Conservation (phyloP, 768 basidiomycete genomes). For the Tylopilus sp. region DNA sequence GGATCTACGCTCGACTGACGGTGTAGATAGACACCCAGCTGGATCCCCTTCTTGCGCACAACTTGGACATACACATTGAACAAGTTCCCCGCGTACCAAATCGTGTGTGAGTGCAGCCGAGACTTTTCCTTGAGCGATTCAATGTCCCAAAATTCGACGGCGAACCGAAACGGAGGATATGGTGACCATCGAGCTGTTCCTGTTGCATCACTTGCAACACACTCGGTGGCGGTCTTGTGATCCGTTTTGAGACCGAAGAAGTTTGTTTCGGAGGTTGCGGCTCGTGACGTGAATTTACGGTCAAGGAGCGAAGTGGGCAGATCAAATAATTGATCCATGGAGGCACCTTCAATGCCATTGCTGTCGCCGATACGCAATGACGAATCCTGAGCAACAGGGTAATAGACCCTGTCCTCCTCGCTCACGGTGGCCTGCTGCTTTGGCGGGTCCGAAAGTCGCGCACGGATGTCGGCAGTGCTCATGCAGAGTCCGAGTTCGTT, state of each 20-base stretch:
- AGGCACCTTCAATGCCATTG: conserved; percentile 45
- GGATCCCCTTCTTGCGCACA: conserved; percentile 74
- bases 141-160: conserved; percentile 89
- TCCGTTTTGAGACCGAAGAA: conserved; percentile 63
- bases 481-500: conserved; percentile 70
- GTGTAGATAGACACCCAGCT: conserved; percentile 87
- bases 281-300: conserved; percentile 26
- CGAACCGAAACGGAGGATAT: conserved; percentile 80
- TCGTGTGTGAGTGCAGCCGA: conserved; percentile 76
- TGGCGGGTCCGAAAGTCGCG: conserved; percentile 25
- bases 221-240: conserved; percentile 39
- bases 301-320: conserved; percentile 24
- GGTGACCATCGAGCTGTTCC: conserved; percentile 57
- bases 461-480: conserved; percentile 49
- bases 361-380: conserved; percentile 76
- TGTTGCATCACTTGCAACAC: conserved; percentile 40
- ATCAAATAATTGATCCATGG: conserved; percentile 73
- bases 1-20: conserved; percentile 80
- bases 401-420: conserved; percentile 43
- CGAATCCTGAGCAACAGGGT: conserved; percentile 63
- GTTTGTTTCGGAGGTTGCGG: conserved; percentile 42
- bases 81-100: conserved; percentile 87
- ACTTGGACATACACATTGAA: conserved; percentile 91
- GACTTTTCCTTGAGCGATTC: conserved; percentile 81
- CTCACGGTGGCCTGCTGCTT: conserved; percentile 9